Percentiles rank a stretch among this genome's conserved stretches.
phyloP scores from a whole-genome alignment of 2,329 filamentous ascomycete genomes.

The Rosellinia necatrix region DNA sequence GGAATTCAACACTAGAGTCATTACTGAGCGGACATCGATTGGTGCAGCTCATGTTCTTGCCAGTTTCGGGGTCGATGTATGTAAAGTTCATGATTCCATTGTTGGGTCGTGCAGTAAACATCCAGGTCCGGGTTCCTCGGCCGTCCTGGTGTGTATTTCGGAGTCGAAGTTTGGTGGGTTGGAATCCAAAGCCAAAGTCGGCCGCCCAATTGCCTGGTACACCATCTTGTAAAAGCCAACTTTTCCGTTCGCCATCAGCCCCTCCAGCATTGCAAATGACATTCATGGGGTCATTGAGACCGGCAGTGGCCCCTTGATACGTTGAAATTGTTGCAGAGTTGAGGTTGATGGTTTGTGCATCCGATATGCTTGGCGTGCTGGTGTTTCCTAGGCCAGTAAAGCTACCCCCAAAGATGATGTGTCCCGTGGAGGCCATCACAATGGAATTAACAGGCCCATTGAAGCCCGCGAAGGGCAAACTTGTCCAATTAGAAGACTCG shows the following conservation, averaged over 20 bases:
- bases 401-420: conserved; percentile 88
- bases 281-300: conserved; percentile 76
- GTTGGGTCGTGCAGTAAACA: conserved; percentile 82
- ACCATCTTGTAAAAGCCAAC: conserved; percentile 80
- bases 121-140: conserved; percentile 85
- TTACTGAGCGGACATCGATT: conserved; percentile 82
- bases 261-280: conserved; percentile 79
- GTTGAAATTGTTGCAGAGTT: conserved; percentile 75
- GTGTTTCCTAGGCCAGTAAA: conserved; percentile 89
- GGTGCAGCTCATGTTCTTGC: conserved; percentile 73
- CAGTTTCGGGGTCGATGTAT: conserved; percentile 76
- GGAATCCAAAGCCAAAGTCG: conserved; percentile 79
- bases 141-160: conserved; percentile 86
- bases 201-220: conserved; percentile 83
- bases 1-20: conserved; percentile 67
- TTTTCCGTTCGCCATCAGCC: conserved; percentile 71
- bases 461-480: conserved; percentile 89
- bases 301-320: conserved; percentile 63
- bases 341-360: conserved; percentile 83
- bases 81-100: conserved; percentile 96
- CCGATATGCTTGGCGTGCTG: conserved; percentile 66
- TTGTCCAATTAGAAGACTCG: conserved; percentile 69
- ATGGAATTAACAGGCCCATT: conserved; percentile 92
- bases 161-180: conserved; percentile 83
- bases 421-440: conserved; percentile 74